phyloP scores from a whole-genome alignment of 2,329 filamentous ascomycete species.

The Rhynchosporium graminicola region DNA sequence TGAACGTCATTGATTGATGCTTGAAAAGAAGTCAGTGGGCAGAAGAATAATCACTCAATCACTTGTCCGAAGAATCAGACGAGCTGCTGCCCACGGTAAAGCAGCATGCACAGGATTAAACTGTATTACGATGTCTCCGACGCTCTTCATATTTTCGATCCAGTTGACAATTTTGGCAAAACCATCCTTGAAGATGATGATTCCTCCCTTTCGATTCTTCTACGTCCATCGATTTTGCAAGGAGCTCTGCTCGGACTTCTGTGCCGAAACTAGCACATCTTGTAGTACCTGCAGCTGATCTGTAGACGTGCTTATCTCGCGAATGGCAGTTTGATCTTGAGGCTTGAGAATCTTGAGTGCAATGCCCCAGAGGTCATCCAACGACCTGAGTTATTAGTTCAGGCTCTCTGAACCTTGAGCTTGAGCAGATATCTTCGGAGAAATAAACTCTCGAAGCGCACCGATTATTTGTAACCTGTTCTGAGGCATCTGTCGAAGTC shows the following conservation, averaged over 20 bases:
- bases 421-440: background rate
- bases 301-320: constrained; percentile 1
- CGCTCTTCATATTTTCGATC: constrained; percentile 22
- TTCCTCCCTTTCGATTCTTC: constrained; percentile 16
- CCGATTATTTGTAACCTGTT: background rate
- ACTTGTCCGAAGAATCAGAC: constrained; percentile 2
- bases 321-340: background rate
- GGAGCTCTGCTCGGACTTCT: constrained; percentile 3
- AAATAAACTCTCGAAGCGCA: constrained; percentile 2
- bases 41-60: background rate
- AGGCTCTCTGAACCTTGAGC: too few species aligned
- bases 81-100: constrained; percentile 25
- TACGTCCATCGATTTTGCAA: constrained; percentile 21
- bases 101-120: constrained; percentile 26
- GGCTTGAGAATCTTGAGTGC: background rate
- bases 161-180: constrained; percentile 22
- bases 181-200: constrained; percentile 20
- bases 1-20: constrained; percentile 13
- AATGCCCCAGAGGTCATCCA: constrained; percentile 1
- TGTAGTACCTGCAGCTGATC: constrained; percentile 5
- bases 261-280: constrained; percentile 1
- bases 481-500: too few species aligned
- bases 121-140: constrained; percentile 20
- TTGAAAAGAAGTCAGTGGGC: background rate
- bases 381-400: background rate